These are phyloP conservation scores for Dactylis glomerata DNA, from an alignment of 176 grass and related monocot genomes.

Conservation along the genomic window DNA sequence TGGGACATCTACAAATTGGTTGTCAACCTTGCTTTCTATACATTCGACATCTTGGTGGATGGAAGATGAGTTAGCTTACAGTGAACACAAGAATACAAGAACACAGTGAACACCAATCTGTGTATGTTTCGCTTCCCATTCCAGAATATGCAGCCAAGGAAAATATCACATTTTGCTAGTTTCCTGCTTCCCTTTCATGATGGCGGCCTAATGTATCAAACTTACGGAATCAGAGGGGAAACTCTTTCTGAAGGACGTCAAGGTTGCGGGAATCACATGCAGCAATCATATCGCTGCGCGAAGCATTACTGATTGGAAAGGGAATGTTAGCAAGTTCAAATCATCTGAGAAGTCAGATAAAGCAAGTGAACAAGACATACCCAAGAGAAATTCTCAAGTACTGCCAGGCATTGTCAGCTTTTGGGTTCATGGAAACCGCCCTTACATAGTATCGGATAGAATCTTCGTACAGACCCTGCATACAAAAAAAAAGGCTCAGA, in stretches of 20 bases:
- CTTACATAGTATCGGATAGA: conserved; percentile 95
- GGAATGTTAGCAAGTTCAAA: conserved; percentile 31
- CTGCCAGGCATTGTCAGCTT: conserved; percentile 95
- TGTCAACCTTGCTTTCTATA: conserved; percentile 24
- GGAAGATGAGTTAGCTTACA: not conserved
- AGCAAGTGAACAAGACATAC: conserved; percentile 34
- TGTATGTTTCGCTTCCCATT: not conserved
- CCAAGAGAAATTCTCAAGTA: conserved; percentile 80
- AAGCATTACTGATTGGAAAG: conserved; percentile 54
- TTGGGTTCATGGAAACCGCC: conserved; percentile 89
- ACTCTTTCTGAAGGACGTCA: conserved; percentile 94
- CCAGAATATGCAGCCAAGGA: not conserved
- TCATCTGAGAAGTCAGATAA: not conserved
- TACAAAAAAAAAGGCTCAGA: conserved; percentile 16
- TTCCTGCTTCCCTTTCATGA: not conserved
- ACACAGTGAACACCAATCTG: not conserved
- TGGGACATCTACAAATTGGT: conserved; percentile 23
- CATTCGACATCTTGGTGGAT: not conserved
- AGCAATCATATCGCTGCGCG: conserved; percentile 85
- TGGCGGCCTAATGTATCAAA: not conserved
- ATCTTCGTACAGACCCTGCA: conserved; percentile 85
- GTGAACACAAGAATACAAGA: not conserved
- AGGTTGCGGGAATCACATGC: conserved; percentile 88
- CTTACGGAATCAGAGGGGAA: conserved; percentile 53
- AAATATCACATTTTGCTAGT: not conserved